A percentile compares a stretch with the other conserved stretches of the same genome.
phyloP scores from a whole-genome alignment of 75 land plant genomes.

The Selaginella moellendorffii region DNA sequence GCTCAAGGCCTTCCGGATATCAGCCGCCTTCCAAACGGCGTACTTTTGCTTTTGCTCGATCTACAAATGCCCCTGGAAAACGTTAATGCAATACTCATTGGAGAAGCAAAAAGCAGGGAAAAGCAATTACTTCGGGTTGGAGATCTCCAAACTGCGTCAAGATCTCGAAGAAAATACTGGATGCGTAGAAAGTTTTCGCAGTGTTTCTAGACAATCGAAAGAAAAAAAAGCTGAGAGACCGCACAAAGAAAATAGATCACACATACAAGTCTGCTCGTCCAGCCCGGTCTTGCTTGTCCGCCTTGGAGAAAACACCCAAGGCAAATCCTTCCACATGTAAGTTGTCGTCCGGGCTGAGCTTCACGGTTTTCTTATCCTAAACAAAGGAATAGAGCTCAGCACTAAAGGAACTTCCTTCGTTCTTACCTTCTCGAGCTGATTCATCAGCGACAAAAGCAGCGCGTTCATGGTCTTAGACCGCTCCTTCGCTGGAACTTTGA shows the following conservation, averaged over 20 bases:
- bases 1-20: conserved; percentile 83
- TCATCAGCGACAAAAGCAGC: conserved; percentile 72
- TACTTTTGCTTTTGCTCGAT: conserved; percentile 92
- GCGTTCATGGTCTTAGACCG: conserved; percentile 72
- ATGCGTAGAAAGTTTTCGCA: conserved; percentile 97
- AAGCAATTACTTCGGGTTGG: conserved; percentile 78
- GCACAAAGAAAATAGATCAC: not conserved
- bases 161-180: conserved; percentile 90
- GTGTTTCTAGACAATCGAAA: conserved; percentile 44
- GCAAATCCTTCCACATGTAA: conserved; percentile 92
- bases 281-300: conserved; percentile 96
- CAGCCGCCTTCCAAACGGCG: conserved; percentile 96
- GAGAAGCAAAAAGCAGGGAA: too few relatives aligned
- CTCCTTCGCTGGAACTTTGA: conserved; percentile 64
- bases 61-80: conserved; percentile 21
- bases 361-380: conserved; percentile 80
- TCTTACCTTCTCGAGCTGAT: conserved; percentile 87
- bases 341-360: conserved; percentile 67
- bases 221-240: not conserved
- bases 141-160: conserved; percentile 82
- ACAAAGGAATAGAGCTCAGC: not conserved
- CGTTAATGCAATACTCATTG: not conserved
- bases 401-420: not conserved
- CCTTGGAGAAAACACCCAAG: conserved; percentile 73
- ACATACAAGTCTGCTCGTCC: conserved; percentile 91